Percentiles rank a stretch among this genome's conserved stretches.
Evolutionary conservation across 345 rosid genomes (phyloP).

Genomic region (Eutrema yunnanense): DNA sequence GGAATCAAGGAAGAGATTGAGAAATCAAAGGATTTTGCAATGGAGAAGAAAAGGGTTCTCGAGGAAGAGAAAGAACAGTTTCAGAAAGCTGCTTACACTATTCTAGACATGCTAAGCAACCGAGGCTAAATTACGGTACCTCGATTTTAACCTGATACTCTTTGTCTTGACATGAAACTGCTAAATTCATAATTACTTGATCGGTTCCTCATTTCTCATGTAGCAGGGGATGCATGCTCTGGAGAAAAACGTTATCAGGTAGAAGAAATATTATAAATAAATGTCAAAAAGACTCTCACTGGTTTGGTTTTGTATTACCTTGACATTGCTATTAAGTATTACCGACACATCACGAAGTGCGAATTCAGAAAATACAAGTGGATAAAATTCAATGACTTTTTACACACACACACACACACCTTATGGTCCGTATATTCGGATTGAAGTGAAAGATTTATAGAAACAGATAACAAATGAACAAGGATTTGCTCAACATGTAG

Average conservation of each 20-base stretch:
- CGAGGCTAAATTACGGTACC: slow-evolving; percentile 17
- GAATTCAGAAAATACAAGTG: neutral
- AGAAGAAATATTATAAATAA: neutral
- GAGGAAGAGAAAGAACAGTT: slow-evolving; percentile 69
- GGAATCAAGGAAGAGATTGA: slow-evolving; percentile 69
- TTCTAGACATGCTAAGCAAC: slow-evolving; percentile 54
- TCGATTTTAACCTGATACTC: neutral
- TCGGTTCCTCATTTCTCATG: neutral
- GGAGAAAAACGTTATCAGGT: slow-evolving; percentile 3
- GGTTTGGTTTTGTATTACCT: neutral
- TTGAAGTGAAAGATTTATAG: neutral
- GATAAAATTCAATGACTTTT: neutral
- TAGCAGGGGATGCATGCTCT: neutral
- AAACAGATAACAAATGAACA: neutral
- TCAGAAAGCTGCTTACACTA: slow-evolving; percentile 84
- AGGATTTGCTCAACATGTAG: neutral
- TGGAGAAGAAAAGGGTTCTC: slow-evolving; percentile 61
- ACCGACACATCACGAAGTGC: neutral
- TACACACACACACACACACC: neutral
- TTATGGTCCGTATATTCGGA: neutral
- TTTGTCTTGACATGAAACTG: neutral
- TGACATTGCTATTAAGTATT: neutral
- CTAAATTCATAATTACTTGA: neutral
- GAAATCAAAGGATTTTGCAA: slow-evolving; percentile 59
- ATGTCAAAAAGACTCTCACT: neutral